A percentile compares a stretch with the other conserved stretches of the same genome.
Evolutionary conservation across 2,329 filamentous ascomycete genomes (phyloP).

Genomic region (Purpureocillium lavendulum): DNA sequence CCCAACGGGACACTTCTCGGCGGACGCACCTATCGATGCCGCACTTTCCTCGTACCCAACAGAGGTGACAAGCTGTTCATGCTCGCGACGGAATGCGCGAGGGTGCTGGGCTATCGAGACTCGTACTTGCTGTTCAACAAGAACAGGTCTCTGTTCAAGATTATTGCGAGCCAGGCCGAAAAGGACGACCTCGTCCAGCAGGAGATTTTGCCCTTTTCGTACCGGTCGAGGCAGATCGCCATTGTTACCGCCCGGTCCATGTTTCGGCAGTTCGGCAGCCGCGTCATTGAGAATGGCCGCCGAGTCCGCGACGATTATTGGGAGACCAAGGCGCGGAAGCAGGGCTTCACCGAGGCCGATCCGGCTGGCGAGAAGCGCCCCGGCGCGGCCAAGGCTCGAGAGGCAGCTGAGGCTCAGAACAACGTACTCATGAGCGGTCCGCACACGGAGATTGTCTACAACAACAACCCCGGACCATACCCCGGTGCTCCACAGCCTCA

Average conservation of each 20-base stretch:
- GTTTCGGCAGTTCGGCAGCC: slow-evolving; percentile 96
- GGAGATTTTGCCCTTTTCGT: slow-evolving; percentile 94
- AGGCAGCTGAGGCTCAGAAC: slow-evolving; percentile 65
- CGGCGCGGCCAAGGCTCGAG: slow-evolving; percentile 79
- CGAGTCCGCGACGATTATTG: slow-evolving; percentile 96
- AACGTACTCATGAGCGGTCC: slow-evolving; percentile 56
- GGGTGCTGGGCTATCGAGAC: slow-evolving; percentile 88
- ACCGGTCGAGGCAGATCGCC: slow-evolving; percentile 95
- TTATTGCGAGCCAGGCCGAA: slow-evolving; percentile 90
- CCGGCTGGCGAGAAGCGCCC: slow-evolving; percentile 92
- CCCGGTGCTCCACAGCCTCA: slow-evolving; percentile 59
- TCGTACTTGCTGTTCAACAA: slow-evolving; percentile 99
- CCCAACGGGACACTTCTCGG: slow-evolving; percentile 73
- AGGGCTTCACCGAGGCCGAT: slow-evolving; percentile 96
- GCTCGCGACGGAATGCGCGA: slow-evolving; percentile 94
- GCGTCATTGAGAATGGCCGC: slow-evolving; percentile 82
- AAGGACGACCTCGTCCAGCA: slow-evolving; percentile 95
- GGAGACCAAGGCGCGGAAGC: slow-evolving; percentile 94
- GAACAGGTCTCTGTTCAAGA: slow-evolving; percentile 93
- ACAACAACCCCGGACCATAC: slow-evolving; percentile 59
- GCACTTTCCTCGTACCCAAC: slow-evolving; percentile 87
- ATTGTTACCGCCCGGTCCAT: slow-evolving; percentile 97
- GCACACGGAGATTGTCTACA: slow-evolving; percentile 84
- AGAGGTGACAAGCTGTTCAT: slow-evolving; percentile 94
- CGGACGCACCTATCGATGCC: slow-evolving; percentile 80